Evolutionary conservation across 225 moss, liverwort and hornwort species (phyloP), one percentile per base, ranked within the genome.

Genomic region (Marchantia polymorpha): DNA sequence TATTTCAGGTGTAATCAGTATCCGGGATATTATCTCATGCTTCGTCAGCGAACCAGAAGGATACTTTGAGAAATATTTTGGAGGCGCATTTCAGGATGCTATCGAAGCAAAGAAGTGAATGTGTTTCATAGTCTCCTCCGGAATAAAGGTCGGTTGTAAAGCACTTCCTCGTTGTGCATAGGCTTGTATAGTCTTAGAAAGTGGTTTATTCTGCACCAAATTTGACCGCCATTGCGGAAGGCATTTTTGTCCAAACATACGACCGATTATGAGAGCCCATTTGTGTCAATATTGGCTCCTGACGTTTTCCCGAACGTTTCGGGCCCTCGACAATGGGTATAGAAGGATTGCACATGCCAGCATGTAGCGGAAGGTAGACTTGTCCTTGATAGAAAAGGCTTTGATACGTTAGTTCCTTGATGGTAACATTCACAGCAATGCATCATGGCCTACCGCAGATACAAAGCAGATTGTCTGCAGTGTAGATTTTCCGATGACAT

Each of bases 1-100:
- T 0, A 64, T 96, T 0, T 2, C 58, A 8, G 96, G 96, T 7
- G 92, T 94, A 47, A 85, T 96, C 52, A 94, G 94, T 0, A 66
- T 96, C 52, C 92, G 96, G 2, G 96, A 96, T 58, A 94, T 94
- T 61, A 91, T 96, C 23, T 88, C 90, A 15, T 90, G 90, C 74
- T 96, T 96, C 49, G 96, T 94, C 20, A 90, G 89, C 0, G 92
- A 96, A 51, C 91, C 93, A 0, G 76, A 79, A 7, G 90, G 86
- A n/a, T 93, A 91, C 75, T 95, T 93, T 22, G 87, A 88, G 74
- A 76, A 81, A 17, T 93, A 93, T 83, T 95, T 95, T 30, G 93
- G 93, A 73, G 84, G 77, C 9, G 73, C 84, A 2, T 79, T 87
- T 29, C 53, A 53, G n/a, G 69, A 79, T 54, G 49, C 64, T 25